phyloP scores from a whole-genome alignment of 208 protist species.

The Trypanosoma cruzi region DNA sequence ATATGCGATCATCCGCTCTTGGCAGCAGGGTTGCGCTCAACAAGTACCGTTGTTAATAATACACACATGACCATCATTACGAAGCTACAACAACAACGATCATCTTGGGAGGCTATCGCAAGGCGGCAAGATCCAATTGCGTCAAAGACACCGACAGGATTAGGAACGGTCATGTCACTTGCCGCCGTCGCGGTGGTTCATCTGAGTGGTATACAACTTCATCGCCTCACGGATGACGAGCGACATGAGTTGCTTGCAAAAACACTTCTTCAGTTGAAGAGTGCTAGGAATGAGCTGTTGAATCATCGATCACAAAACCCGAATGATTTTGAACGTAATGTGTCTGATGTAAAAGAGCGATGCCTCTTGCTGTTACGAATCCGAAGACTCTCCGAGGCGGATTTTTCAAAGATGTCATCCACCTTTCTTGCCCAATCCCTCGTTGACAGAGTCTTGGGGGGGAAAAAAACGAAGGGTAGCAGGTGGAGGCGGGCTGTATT shows the following conservation, averaged over 20 bases:
- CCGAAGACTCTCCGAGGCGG: slow-evolving; percentile 7
- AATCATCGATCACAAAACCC: slow-evolving; percentile 23
- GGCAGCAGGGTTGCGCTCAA: slow-evolving; percentile 11
- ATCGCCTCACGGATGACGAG: slow-evolving; percentile 10
- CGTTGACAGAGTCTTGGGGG: not conserved
- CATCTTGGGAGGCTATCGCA: slow-evolving; percentile 15
- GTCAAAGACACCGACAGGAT: slow-evolving; percentile 19
- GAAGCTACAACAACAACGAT: slow-evolving; percentile 2
- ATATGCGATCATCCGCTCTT: slow-evolving; percentile 37
- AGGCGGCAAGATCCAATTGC: slow-evolving; percentile 19
- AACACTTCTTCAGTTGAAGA: slow-evolving; percentile 22
- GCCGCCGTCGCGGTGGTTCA: slow-evolving; percentile 27
- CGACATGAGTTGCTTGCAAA: slow-evolving; percentile 11
- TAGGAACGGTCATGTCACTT: slow-evolving; percentile 15
- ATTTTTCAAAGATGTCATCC: slow-evolving; percentile 9
- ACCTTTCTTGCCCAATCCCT: slow-evolving; percentile 23
- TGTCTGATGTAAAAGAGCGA: slow-evolving; percentile 20
- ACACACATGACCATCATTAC: not conserved
- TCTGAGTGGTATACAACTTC: slow-evolving; percentile 19
- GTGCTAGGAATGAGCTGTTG: slow-evolving; percentile 30
- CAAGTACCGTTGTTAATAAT: not conserved
- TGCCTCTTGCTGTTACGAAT: slow-evolving; percentile 28
- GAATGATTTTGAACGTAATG: slow-evolving; percentile 14
- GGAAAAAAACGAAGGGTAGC: not conserved
- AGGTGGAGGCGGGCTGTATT: slow-evolving; percentile 20